These are phyloP conservation scores for Zygoascus sp. DNA, from an alignment of 1,139 yeast species.

Conservation along the genomic window DNA sequence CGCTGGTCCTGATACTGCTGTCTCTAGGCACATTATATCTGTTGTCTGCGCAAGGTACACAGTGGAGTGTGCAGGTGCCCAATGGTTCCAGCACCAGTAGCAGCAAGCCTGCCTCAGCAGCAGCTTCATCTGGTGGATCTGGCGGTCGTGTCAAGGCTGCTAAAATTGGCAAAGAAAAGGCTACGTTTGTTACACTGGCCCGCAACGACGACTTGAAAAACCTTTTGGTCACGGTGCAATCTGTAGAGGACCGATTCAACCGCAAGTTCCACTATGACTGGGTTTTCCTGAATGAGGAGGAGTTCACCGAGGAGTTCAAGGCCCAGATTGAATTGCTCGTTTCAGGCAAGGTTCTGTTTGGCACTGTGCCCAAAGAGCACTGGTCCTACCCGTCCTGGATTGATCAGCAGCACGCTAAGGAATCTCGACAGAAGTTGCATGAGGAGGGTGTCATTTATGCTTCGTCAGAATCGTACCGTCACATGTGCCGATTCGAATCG, in stretches of 20 bases:
- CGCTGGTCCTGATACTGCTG: background rate
- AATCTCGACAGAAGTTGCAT: slow-evolving; percentile 46
- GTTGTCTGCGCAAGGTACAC: background rate
- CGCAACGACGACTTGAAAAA: slow-evolving; percentile 60
- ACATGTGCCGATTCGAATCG: slow-evolving; percentile 71
- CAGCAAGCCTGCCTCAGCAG: too few species aligned
- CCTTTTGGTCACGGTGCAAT: slow-evolving; percentile 52
- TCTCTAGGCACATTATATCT: background rate
- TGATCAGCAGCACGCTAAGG: slow-evolving; percentile 53
- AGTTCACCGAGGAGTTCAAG: slow-evolving; percentile 54
- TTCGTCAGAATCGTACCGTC: slow-evolving; percentile 58
- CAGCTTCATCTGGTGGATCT: too few species aligned
- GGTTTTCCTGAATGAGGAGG: slow-evolving; percentile 71
- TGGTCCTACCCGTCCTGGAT: slow-evolving; percentile 76
- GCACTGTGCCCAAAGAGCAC: slow-evolving; percentile 55
- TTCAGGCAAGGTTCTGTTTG: slow-evolving; percentile 61
- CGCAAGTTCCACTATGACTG: slow-evolving; percentile 65
- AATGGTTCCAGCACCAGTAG: too few species aligned
- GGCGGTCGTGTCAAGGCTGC: too few species aligned
- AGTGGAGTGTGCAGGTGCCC: too few species aligned
- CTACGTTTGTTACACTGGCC: slow-evolving; percentile 68
- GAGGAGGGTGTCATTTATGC: slow-evolving; percentile 55
- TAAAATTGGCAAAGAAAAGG: slow-evolving; percentile 38
- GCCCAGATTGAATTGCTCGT: slow-evolving; percentile 45
- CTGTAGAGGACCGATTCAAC: slow-evolving; percentile 71